Percentiles rank a stretch among this genome's conserved stretches.
These are phyloP conservation scores for Eucalyptus sp. DNA, from an alignment of 345 rosid genomes.

Conservation along the genomic window DNA sequence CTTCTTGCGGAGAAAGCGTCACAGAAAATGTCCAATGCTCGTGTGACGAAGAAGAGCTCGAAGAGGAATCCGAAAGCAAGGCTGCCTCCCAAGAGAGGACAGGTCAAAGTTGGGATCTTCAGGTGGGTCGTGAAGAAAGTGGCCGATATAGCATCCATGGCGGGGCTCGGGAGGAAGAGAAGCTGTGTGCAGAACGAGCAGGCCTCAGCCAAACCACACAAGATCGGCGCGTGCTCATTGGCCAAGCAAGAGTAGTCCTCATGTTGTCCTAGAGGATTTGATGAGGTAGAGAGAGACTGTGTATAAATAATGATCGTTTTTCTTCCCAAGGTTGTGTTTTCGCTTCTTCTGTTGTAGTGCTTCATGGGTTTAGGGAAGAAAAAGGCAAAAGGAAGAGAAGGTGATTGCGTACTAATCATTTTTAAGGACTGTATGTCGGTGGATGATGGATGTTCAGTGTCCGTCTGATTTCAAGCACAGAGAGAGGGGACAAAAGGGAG, in stretches of 20 bases:
- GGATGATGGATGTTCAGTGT: neutral
- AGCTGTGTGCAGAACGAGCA: neutral
- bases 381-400: neutral
- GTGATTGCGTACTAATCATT: neutral
- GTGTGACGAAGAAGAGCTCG: neutral
- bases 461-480: neutral
- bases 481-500: neutral
- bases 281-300: neutral
- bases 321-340: neutral
- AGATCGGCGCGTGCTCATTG: neutral
- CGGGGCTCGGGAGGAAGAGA: neutral
- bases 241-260: neutral
- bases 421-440: neutral
- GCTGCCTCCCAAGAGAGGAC: conserved; percentile 12
- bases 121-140: neutral
- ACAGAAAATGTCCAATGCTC: neutral
- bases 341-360: neutral
- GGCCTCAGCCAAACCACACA: neutral
- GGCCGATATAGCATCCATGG: neutral
- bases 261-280: neutral
- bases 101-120: neutral
- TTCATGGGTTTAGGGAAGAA: neutral
- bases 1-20: neutral
- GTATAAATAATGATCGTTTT: neutral
- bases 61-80: neutral